phyloP scores from a whole-genome alignment of 2,329 filamentous ascomycete genomes.

The Cordyceps fumosorosea region DNA sequence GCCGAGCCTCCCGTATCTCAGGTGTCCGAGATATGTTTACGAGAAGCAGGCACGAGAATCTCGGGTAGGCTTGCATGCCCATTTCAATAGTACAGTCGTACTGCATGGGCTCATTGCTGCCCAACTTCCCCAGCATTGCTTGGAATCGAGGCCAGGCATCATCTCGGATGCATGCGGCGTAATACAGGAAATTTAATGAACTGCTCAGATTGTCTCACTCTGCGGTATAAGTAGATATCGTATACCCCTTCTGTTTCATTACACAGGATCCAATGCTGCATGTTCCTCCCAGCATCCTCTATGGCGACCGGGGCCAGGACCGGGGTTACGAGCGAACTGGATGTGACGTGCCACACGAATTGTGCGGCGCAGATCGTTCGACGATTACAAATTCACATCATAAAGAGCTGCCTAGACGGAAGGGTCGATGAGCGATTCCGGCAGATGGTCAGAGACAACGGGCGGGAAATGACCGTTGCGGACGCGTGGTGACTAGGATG shows the following conservation, averaged over 20 bases:
- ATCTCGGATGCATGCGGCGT: slow-evolving; percentile 4
- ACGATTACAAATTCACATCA: not conserved
- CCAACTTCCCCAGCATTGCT: not conserved
- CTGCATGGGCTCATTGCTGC: slow-evolving; percentile 1
- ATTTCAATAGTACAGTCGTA: not conserved
- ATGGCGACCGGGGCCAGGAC: not conserved
- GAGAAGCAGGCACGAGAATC: not conserved
- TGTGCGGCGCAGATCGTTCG: not conserved
- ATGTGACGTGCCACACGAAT: not conserved
- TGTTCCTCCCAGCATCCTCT: not conserved
- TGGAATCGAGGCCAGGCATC: not conserved
- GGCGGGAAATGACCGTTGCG: not conserved
- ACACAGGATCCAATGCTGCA: not conserved
- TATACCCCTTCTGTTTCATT: not conserved
- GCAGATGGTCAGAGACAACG: not conserved
- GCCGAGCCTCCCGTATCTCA: not conserved
- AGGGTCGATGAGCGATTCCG: not conserved
- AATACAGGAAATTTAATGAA: not conserved
- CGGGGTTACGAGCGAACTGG: slow-evolving; percentile 2
- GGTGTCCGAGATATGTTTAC: not conserved
- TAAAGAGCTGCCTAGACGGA: not conserved
- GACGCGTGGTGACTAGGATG: not conserved
- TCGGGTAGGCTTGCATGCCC: not conserved
- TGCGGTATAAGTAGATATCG: not conserved
- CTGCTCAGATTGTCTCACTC: slow-evolving; percentile 3